Evolutionary conservation across 208 protist species (phyloP), one percentile per base, ranked within the genome.

Genomic region (Leishmania martiniquensis): DNA sequence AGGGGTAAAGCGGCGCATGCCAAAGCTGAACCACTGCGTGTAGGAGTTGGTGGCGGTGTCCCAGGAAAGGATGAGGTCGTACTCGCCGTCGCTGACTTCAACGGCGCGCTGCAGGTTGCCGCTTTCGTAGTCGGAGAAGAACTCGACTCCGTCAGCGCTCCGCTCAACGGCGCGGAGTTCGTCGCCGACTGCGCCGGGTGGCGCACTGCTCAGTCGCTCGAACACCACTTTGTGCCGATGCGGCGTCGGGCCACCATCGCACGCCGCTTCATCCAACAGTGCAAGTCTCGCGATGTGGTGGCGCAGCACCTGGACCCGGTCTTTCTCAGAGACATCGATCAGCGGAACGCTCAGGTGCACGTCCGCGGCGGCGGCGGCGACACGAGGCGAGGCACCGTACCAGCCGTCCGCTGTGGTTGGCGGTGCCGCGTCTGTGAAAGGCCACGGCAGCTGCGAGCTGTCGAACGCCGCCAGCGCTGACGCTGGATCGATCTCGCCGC

Each of bases 21-120:
- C 80, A 76, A 99, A 99, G 89, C 92, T 99, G 79, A 98, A 99
- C 98, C 98, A 99, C 90, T 99, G 98, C 54, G 97, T 98, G 88
- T 98, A 98, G 42, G 93, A 95, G 70, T 91, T 93, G 13, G 98
- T 99, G 55, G 98, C 95, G 12, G 98, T 96, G 88, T 99, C 98
- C 68, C 93, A 89, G 29, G 81, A 83, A 10, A 99, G 85, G 15
- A 98, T 85, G 17, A 99, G 85, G 82, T 99, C 97, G 89, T 99
- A 99, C 87, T 99, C 98, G 39, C 76, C 72, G 42, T 85, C 86
- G 22, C 85, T 81, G 62, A 98, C 89, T 63, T 91, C 92, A 49
- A 99, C 81, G 6, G 94, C 98, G 1, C 96, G 85, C 76, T 94
- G 84, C 39, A 99, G 89, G 77, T 99, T 99, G 13, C 98, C 98